A percentile compares a stretch with the other conserved stretches of the same genome.
phyloP scores from a whole-genome alignment of 306 rosid genomes.

The Cyamopsis tetragonoloba region DNA sequence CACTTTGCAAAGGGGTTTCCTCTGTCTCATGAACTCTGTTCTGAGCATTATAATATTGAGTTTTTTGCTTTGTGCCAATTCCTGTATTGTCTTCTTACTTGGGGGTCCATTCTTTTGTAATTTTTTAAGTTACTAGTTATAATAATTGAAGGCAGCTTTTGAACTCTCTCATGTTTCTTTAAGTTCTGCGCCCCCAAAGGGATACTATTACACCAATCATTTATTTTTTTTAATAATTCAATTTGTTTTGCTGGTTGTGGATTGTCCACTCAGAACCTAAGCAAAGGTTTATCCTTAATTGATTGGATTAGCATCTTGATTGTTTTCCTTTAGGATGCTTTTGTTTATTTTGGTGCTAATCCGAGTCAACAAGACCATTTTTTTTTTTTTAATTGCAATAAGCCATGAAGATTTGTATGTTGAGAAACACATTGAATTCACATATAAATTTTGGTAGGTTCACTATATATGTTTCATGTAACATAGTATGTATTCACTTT shows the following conservation, averaged over 20 bases:
- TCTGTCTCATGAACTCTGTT: slow-evolving; percentile 26
- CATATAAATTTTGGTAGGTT: slow-evolving; percentile 36
- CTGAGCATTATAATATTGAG: not conserved
- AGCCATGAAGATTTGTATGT: slow-evolving; percentile 4
- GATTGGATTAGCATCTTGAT: slow-evolving; percentile 28
- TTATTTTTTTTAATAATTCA: not conserved
- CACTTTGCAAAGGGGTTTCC: slow-evolving; percentile 25
- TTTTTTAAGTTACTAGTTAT: not conserved
- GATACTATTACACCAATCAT: slow-evolving; percentile 25
- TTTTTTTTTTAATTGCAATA: not conserved
- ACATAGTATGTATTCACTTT: slow-evolving; percentile 22
- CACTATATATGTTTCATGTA: slow-evolving; percentile 32
- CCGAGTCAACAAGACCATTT: slow-evolving; percentile 30
- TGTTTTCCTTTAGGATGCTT: slow-evolving; percentile 29
- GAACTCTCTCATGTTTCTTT: not conserved
- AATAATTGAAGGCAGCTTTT: slow-evolving; percentile 22
- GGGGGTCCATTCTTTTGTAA: not conserved
- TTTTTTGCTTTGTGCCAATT: slow-evolving; percentile 17
- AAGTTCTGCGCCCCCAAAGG: slow-evolving; percentile 16
- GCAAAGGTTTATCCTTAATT: slow-evolving; percentile 23
- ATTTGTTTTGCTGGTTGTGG: slow-evolving; percentile 31
- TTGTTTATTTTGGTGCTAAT: slow-evolving; percentile 33
- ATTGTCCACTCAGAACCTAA: slow-evolving; percentile 46
- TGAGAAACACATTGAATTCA: slow-evolving; percentile 23
- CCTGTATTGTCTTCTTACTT: not conserved